phyloP scores from a whole-genome alignment of 371 early-diverging fungal genomes.

The Hamiltosporidium tvaerminnensis region DNA sequence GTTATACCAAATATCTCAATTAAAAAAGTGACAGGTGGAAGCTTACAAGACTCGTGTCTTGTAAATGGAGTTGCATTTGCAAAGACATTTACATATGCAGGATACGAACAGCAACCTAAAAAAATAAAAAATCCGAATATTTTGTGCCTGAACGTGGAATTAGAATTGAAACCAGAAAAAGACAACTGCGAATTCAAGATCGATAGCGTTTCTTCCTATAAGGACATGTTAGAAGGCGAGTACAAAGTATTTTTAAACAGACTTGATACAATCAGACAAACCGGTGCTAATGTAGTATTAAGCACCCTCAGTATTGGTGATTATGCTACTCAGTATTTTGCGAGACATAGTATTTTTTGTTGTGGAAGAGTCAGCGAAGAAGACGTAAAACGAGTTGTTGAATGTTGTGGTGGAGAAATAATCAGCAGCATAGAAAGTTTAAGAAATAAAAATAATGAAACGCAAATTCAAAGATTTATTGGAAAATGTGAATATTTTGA shows the following conservation, averaged over 20 bases:
- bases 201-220: constrained; percentile 81
- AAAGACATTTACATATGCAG: constrained; percentile 98
- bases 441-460: background rate
- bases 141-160: constrained; percentile 80
- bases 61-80: constrained; percentile 96
- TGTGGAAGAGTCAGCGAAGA: constrained; percentile 87
- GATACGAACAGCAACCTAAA: constrained; percentile 98
- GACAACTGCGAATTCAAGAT: constrained; percentile 99
- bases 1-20: constrained; percentile 54
- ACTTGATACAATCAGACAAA: constrained; percentile 78
- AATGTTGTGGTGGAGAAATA: constrained; percentile 73
- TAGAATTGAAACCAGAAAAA: constrained; percentile 96
- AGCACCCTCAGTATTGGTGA: constrained; percentile 95
- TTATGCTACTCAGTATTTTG: constrained; percentile 99
- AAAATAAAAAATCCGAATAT: constrained; percentile 78
- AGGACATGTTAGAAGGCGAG: constrained; percentile 95
- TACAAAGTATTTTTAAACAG: constrained; percentile 96
- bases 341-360: constrained; percentile 93
- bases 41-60: constrained; percentile 81
- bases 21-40: constrained; percentile 91
- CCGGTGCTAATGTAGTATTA: constrained; percentile 96
- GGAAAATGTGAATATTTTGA: constrained; percentile 79
- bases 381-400: constrained; percentile 74
- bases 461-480: constrained; percentile 41
- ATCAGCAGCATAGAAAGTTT: background rate